A percentile compares a stretch with the other conserved stretches of the same genome.
Conservation (phyloP, 1,139 yeast species). For the Saccharomyces pastorianus region DNA sequence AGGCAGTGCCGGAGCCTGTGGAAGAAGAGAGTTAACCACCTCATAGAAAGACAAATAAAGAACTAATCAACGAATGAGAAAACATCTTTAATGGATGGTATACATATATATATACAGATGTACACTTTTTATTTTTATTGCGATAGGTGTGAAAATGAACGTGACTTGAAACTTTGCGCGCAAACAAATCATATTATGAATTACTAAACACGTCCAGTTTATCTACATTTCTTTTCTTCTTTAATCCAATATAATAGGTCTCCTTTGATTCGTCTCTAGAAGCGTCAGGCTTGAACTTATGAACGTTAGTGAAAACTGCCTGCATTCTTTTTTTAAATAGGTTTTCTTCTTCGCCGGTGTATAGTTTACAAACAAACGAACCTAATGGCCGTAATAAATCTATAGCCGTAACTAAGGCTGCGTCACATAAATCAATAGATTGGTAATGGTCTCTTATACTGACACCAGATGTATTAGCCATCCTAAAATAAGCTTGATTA, state of each 20-base stretch:
- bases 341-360: constrained; percentile 60
- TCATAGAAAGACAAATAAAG: constrained; percentile 19
- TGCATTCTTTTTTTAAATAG: constrained; percentile 49
- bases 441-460: constrained; percentile 53
- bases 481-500: constrained; percentile 69
- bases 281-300: constrained; percentile 51
- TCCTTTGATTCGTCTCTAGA: constrained; percentile 59
- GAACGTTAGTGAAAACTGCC: constrained; percentile 53
- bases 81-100: constrained; percentile 8
- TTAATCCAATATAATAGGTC: constrained; percentile 59
- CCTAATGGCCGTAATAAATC: constrained; percentile 66
- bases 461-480: constrained; percentile 65
- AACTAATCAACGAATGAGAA: constrained; percentile 19
- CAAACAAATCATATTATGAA: background rate
- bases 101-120: constrained; percentile 2
- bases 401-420: constrained; percentile 70
- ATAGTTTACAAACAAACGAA: constrained; percentile 62
- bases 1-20: constrained; percentile 2
- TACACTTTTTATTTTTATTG: constrained; percentile 1
- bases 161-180: background rate
- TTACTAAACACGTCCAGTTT: constrained; percentile 39
- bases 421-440: constrained; percentile 74
- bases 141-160: background rate
- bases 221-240: constrained; percentile 41
- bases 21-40: constrained; percentile 10